phyloP scores from a whole-genome alignment of 2,329 filamentous ascomycete species.

The Diatrype stigma region DNA sequence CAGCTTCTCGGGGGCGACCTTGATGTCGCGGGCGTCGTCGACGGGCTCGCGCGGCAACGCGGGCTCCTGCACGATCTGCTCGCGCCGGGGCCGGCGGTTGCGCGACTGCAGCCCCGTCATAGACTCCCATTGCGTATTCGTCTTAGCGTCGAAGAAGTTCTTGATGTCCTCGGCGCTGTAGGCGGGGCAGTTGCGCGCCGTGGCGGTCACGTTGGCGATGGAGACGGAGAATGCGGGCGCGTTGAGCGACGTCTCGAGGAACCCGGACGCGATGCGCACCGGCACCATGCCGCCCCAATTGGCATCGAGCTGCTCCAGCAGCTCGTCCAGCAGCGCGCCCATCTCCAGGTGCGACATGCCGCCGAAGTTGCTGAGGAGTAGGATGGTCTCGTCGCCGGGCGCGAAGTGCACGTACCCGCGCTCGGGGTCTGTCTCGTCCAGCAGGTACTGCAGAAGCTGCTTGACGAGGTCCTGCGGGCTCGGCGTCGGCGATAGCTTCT shows the following conservation, averaged over 20 bases:
- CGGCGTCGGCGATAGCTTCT: constrained; percentile 49
- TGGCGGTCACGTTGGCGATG: constrained; percentile 54
- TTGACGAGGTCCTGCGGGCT: constrained; percentile 46
- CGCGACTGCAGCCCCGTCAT: constrained; percentile 42
- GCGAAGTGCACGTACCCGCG: constrained; percentile 46
- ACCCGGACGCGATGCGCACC: constrained; percentile 55
- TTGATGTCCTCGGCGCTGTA: constrained; percentile 53
- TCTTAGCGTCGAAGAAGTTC: constrained; percentile 59
- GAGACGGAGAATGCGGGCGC: constrained; percentile 68
- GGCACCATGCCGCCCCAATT: constrained; percentile 46
- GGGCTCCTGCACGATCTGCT: constrained; percentile 40
- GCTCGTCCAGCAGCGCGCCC: constrained; percentile 49
- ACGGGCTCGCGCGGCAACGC: constrained; percentile 31
- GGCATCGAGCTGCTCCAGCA: constrained; percentile 43
- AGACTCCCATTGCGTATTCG: constrained; percentile 53
- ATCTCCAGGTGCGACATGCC: constrained; percentile 56
- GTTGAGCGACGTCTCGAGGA: constrained; percentile 68
- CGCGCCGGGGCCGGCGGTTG: constrained; percentile 29
- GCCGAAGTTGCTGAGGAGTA: constrained; percentile 57
- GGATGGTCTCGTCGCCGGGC: constrained; percentile 43
- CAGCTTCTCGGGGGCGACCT: constrained; percentile 48
- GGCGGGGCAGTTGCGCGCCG: constrained; percentile 37
- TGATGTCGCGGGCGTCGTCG: constrained; percentile 37
- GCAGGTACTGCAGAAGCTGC: constrained; percentile 55
- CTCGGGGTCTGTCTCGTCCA: constrained; percentile 52